Evolutionary conservation across 169 alveolate species (phyloP), one percentile per base, ranked within the genome.

Genomic region (Plasmodium knowlesi): DNA sequence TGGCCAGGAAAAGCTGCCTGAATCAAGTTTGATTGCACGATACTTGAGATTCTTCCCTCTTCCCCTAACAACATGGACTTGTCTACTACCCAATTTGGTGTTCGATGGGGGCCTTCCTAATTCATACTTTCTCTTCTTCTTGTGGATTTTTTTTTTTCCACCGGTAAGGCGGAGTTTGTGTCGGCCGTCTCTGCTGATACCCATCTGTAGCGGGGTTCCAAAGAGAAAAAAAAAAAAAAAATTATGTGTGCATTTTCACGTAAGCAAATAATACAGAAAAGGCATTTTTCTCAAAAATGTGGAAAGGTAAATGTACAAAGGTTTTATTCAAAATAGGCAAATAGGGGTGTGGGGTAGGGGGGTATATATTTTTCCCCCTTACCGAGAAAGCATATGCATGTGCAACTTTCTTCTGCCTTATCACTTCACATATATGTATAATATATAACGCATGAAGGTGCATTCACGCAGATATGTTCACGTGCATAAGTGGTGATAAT

Each of bases 121-220:
- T 96, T 99, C 99, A 97, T 97, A 99, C 98, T 99, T 99, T 93
- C 99, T 97, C 98, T 99, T 99, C 98, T 99, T 99, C 96, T 98
- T 97, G 97, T 98, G 99, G 84, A 99, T 97, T 95, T 99, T 99
- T 98, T 98, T 98, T 83, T 99, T 98, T 46, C 99, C 99, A 93
- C 99, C 99, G 70, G 99, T 99, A 91, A 97, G 97, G 96, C 99
- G 98, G 96, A 99, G 98, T 96, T 99, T 99, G 97, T 98, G 99
- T 95, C 99, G 98, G 84, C 99, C 97, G 97, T 99, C 99, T 94
- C 99, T 97, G 61, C 99, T 97, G 96, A 99, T 99, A 93, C 99
- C 99, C 99, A 99, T 99, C 92, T 84, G 71, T 76, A 37, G 46
- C 10, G 43, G 78, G 70, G 61, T 6, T 37, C 54, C 57, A 41